Percentiles rank a stretch among this genome's conserved stretches.
Conservation (phyloP, 441 rosid species). For the Euphorbia celastroides region DNA sequence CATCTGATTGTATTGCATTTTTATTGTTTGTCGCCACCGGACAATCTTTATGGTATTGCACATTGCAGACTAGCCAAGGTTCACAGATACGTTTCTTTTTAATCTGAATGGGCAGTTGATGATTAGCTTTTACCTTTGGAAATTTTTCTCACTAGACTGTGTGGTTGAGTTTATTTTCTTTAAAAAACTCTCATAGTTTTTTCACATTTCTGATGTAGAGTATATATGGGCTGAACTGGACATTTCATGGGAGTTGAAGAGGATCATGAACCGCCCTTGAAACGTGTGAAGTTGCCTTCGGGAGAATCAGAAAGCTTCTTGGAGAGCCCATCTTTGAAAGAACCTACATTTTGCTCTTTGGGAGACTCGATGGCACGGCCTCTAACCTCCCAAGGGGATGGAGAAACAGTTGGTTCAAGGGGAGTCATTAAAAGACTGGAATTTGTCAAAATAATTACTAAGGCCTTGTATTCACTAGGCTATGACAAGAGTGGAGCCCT, state of each 20-base stretch:
- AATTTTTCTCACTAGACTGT: neutral
- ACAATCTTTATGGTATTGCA: neutral
- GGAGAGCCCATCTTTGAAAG: conserved; percentile 38
- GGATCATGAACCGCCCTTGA: conserved; percentile 70
- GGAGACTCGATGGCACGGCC: conserved; percentile 59
- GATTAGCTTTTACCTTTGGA: neutral
- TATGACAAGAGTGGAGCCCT: conserved; percentile 50
- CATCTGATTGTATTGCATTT: neutral
- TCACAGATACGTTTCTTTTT: neutral
- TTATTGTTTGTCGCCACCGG: no score
- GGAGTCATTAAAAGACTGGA: conserved; percentile 58
- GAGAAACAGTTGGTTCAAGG: conserved; percentile 49
- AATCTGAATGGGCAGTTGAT: neutral
- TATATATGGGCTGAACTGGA: conserved; percentile 67
- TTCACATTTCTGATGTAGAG: conserved; percentile 14
- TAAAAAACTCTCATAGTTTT: conserved; percentile 1
- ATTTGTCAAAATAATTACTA: conserved; percentile 53
- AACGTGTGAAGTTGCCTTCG: conserved; percentile 50
- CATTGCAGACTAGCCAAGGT: neutral
- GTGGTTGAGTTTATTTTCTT: neutral
- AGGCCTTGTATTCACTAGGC: conserved; percentile 63
- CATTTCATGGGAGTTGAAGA: conserved; percentile 80
- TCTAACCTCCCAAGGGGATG: conserved; percentile 46
- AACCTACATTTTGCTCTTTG: conserved; percentile 34
- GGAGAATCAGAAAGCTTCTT: conserved; percentile 34